A percentile compares a stretch with the other conserved stretches of the same genome.
phyloP scores from a whole-genome alignment of 2,329 filamentous ascomycete genomes.

The Byssochlamys sp. region DNA sequence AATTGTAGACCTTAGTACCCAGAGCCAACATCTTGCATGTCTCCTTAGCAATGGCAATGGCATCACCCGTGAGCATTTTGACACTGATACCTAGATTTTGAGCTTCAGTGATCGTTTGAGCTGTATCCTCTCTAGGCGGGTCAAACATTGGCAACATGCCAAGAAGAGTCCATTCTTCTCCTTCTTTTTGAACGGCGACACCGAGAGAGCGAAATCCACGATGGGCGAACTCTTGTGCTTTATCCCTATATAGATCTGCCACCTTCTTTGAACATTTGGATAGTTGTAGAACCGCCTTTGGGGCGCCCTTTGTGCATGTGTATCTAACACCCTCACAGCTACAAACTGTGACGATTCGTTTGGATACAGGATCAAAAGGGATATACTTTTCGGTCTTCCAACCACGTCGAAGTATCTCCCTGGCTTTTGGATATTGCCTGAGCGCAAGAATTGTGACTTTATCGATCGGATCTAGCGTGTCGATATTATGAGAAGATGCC shows the following conservation, averaged over 20 bases:
- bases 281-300: conserved; percentile 62
- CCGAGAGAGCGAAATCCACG: conserved; percentile 71
- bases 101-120: conserved; percentile 66
- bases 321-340: conserved; percentile 59
- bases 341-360: conserved; percentile 64
- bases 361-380: conserved; percentile 63
- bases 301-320: conserved; percentile 67
- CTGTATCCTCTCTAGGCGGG: conserved; percentile 67
- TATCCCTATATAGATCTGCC: conserved; percentile 57
- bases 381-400: conserved; percentile 70
- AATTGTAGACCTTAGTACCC: conserved; percentile 73
- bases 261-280: conserved; percentile 58
- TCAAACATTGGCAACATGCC: conserved; percentile 75
- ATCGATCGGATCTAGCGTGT: conserved; percentile 68
- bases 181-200: conserved; percentile 67
- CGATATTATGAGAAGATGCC: conserved; percentile 68
- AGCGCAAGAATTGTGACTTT: conserved; percentile 68
- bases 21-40: conserved; percentile 73
- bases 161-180: conserved; percentile 62
- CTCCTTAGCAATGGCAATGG: conserved; percentile 70
- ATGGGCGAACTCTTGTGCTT: conserved; percentile 65
- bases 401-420: conserved; percentile 62
- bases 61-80: conserved; percentile 74
- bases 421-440: conserved; percentile 63
- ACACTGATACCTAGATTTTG: conserved; percentile 66